Conservation (phyloP, 2,329 filamentous ascomycete genomes). For the Aurifilum marmelostoma region DNA sequence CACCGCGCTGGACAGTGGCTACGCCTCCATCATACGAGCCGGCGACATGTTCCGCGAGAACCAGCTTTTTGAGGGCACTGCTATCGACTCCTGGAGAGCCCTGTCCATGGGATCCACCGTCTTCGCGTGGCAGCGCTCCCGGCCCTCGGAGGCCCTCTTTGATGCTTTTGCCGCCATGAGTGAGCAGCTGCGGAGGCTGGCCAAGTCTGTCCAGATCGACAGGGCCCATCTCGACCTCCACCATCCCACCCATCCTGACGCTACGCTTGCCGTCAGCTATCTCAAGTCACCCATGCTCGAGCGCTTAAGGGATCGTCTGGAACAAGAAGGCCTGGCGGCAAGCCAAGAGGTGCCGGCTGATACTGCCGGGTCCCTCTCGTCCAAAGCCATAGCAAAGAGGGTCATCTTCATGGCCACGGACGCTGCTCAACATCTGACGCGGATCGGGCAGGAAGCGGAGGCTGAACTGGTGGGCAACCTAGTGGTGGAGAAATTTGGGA, state of each 20-base stretch:
- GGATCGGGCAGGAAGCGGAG: constrained; percentile 44
- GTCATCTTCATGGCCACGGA: constrained; percentile 49
- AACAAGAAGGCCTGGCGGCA: constrained; percentile 33
- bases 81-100: constrained; percentile 49
- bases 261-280: constrained; percentile 49
- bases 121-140: constrained; percentile 48
- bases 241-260: constrained; percentile 56
- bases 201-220: constrained; percentile 45
- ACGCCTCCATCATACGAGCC: constrained; percentile 51
- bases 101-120: constrained; percentile 59
- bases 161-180: constrained; percentile 56
- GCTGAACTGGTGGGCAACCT: constrained; percentile 42
- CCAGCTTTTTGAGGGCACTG: constrained; percentile 40
- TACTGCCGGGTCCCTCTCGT: constrained; percentile 32
- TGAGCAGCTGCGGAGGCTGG: constrained; percentile 38
- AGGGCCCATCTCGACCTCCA: constrained; percentile 58
- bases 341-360: not conserved
- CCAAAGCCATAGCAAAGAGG: constrained; percentile 32
- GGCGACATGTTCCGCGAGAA: constrained; percentile 46
- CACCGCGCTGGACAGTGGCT: constrained; percentile 54
- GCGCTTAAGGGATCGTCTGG: constrained; percentile 32
- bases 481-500: constrained; percentile 38
- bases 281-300: constrained; percentile 28
- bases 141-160: constrained; percentile 53
- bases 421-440: constrained; percentile 49